Base-by-base conservation (phyloP, 345 rosid species). In the Hirschfeldia incana region DNA sequence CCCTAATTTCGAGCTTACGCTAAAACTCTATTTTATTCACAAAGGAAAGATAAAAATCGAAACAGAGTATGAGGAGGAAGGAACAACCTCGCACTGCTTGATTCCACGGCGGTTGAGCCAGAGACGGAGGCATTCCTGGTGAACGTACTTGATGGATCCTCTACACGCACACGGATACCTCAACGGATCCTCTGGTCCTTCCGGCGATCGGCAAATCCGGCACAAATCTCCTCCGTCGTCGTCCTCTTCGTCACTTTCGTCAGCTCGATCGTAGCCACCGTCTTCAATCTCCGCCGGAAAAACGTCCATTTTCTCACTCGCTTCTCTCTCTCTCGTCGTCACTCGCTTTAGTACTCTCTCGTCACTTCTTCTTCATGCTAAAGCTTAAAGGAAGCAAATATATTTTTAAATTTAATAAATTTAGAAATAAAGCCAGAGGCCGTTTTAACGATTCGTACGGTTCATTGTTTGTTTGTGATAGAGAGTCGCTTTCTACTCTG, bases 141-240 rank as follows among this genome's bases (percentile, higher is more conserved):
- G 74, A 49, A 76, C 80, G 4, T 12, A 76, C 80, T 76, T 76
- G 28, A 76, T 60, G 51, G 74, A 67, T 1, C 80, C 80, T 6
- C 74, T 1, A 68, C 80, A 76, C 16, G 73, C 80, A 13, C 80
- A 76, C 1, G 80, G 80, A 59, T 42, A 69, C 74, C 74, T 67
- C 66, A 76, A 70, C 15, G 74, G 80, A 12, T 76, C 69, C 4
- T 69, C 15, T 15, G 67, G 30, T 32, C 30, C 61, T 8, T 69
- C 74, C n/a, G 76, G 58, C 7, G 67, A 72, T n/a, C 67, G 66
- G 58, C 67, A 72, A 27, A 72, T 72, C 57, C 76, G 67, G 76
- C 76, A 72, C 13, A 60, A 28, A 15, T 51, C 67, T 39, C 44
- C 66, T 26, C 34, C 75, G 9, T 13, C 21, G 21, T 21, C 55